Conservation (phyloP, 257 asterid species). For the Jacaranda mimosifolia region DNA sequence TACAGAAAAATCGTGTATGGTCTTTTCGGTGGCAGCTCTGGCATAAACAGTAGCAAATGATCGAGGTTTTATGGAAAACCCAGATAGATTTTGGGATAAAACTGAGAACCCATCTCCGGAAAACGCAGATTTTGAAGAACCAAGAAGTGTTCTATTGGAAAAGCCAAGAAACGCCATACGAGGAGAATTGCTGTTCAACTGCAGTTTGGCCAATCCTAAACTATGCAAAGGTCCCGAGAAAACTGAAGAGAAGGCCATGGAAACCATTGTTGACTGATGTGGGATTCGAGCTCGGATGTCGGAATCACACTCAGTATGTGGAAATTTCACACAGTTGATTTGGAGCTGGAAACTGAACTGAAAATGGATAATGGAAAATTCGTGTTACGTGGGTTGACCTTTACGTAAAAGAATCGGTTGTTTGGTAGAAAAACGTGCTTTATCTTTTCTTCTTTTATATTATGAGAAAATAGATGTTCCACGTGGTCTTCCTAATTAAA, state of each 20-base stretch:
- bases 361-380: background rate
- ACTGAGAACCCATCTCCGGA: conserved; percentile 61
- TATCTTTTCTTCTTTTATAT: background rate
- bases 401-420: background rate
- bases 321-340: background rate
- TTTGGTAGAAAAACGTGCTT: background rate
- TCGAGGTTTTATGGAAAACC: conserved; percentile 57
- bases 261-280: conserved; percentile 35
- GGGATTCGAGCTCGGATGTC: no score
- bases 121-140: conserved; percentile 64
- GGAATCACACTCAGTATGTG: no score
- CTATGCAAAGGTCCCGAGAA: conserved; percentile 52
- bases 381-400: conserved; percentile 9
- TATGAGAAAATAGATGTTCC: no score
- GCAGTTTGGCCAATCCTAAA: conserved; percentile 45
- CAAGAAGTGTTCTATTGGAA: conserved; percentile 42
- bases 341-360: background rate
- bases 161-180: conserved; percentile 45
- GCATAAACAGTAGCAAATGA: conserved; percentile 60
- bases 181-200: conserved; percentile 40
- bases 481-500: no score
- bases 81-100: conserved; percentile 49
- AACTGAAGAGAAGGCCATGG: conserved; percentile 70
- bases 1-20: conserved; percentile 78
- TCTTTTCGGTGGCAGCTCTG: conserved; percentile 85